These are phyloP conservation scores for Mycena venus DNA, from an alignment of 768 basidiomycete genomes.

Conservation along the genomic window DNA sequence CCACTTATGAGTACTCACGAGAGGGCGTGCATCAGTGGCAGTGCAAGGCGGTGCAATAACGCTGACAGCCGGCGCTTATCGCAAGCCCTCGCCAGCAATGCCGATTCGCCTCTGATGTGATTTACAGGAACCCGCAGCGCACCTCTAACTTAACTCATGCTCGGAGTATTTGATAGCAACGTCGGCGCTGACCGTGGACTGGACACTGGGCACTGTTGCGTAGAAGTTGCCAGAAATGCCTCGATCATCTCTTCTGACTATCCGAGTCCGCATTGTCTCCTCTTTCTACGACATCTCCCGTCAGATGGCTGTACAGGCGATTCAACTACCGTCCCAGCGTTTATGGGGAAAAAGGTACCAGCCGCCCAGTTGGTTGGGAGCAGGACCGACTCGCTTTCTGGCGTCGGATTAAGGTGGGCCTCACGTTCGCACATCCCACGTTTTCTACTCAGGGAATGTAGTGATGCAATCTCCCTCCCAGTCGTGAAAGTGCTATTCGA, in stretches of 20 bases:
- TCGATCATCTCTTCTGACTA: not conserved
- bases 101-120: no score
- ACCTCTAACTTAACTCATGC: no score
- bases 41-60: no score
- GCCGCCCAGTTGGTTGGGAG: not conserved
- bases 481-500: not conserved
- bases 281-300: not conserved
- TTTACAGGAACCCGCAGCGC: no score
- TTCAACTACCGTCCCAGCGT: not conserved
- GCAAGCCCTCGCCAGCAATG: no score
- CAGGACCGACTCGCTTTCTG: not conserved
- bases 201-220: no score
- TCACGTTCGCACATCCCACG: not conserved
- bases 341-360: not conserved
- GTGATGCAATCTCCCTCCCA: not conserved
- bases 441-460: not conserved
- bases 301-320: not conserved
- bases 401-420: not conserved
- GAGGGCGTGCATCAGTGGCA: no score
- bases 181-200: no score
- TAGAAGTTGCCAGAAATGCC: not conserved
- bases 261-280: not conserved
- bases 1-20: no score
- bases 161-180: no score
- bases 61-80: no score